A percentile compares a stretch with the other conserved stretches of the same genome.
These are phyloP conservation scores for Psilocybe subaeruginosa DNA, from an alignment of 768 basidiomycete genomes.

Conservation along the genomic window DNA sequence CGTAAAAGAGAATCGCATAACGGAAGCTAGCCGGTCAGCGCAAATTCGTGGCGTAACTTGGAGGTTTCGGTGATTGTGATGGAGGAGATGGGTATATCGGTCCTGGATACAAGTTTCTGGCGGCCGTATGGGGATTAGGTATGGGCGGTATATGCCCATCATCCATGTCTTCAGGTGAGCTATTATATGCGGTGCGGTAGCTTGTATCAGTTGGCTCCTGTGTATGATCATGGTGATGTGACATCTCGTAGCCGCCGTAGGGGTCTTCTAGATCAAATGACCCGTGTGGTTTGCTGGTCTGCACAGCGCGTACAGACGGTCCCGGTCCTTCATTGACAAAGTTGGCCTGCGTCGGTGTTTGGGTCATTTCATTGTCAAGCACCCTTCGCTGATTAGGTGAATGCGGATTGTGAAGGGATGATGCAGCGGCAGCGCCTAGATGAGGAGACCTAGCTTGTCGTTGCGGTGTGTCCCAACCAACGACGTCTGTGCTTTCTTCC, in stretches of 20 bases:
- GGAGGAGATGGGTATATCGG: not conserved
- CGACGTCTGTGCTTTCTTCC: constrained; percentile 33
- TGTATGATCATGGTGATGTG: constrained; percentile 19
- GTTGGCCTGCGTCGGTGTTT: constrained; percentile 23
- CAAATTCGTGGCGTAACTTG: constrained; percentile 9
- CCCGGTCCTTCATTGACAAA: constrained; percentile 11
- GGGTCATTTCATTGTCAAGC: constrained; percentile 12
- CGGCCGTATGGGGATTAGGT: not conserved
- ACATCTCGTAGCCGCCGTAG: constrained; percentile 14
- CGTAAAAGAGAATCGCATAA: not conserved
- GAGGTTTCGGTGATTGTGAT: constrained; percentile 10
- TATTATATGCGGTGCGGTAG: constrained; percentile 25
- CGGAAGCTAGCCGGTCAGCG: constrained; percentile 6
- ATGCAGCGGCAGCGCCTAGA: not conserved
- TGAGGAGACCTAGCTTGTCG: not conserved
- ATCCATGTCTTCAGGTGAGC: constrained; percentile 17
- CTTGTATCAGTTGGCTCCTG: constrained; percentile 24
- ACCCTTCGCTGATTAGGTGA: constrained; percentile 4
- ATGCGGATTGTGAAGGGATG: constrained; percentile 5
- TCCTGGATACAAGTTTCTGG: not conserved
- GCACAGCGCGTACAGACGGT: not conserved
- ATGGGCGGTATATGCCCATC: not conserved
- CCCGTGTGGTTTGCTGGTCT: constrained; percentile 4
- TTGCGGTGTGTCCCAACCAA: constrained; percentile 30
- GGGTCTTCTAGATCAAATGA: constrained; percentile 18